These are phyloP conservation scores for Glebionis coronaria DNA, from an alignment of 129 eudicot genomes.

Conservation along the genomic window DNA sequence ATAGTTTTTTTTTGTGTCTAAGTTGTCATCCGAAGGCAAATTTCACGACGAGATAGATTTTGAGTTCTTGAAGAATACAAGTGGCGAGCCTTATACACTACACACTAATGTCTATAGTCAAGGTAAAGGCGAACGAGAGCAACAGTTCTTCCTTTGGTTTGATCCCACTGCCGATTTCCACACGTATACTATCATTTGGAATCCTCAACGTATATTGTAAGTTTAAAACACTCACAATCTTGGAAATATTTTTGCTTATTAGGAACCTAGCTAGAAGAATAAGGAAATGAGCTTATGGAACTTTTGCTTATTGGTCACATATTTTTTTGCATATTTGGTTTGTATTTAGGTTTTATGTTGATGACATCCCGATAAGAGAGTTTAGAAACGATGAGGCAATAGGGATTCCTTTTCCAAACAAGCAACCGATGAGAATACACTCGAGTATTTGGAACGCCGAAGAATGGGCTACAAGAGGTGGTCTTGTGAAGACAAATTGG, in stretches of 20 bases:
- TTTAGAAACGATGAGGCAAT: slow-evolving; percentile 39
- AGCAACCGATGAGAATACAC: slow-evolving; percentile 46
- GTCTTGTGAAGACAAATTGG: slow-evolving; percentile 65
- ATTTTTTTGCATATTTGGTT: neutral
- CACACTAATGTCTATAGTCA: slow-evolving; percentile 63
- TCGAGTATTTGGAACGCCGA: slow-evolving; percentile 73
- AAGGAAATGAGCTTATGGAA: neutral
- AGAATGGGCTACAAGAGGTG: slow-evolving; percentile 48
- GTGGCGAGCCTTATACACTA: slow-evolving; percentile 58
- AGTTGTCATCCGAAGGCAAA: slow-evolving; percentile 59
- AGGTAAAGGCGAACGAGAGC: slow-evolving; percentile 58
- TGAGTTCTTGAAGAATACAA: slow-evolving; percentile 55
- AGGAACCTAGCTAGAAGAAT: neutral
- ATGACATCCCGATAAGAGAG: slow-evolving; percentile 40
- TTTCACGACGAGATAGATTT: slow-evolving; percentile 69
- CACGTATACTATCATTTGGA: slow-evolving; percentile 55
- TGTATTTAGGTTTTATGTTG: slow-evolving; percentile 32
- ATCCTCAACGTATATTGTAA: slow-evolving; percentile 59
- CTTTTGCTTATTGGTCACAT: neutral
- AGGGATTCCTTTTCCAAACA: slow-evolving; percentile 38
- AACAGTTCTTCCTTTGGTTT: slow-evolving; percentile 66
- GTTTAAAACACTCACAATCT: slow-evolving; percentile 16
- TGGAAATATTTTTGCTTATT: too few species aligned
- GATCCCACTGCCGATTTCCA: slow-evolving; percentile 71
- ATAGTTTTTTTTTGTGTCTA: slow-evolving; percentile 7